Percentiles rank a stretch among this genome's conserved stretches.
Evolutionary conservation across 1,284 basidiomycete genomes (phyloP).

Genomic region (Rhizoctonia solani): DNA sequence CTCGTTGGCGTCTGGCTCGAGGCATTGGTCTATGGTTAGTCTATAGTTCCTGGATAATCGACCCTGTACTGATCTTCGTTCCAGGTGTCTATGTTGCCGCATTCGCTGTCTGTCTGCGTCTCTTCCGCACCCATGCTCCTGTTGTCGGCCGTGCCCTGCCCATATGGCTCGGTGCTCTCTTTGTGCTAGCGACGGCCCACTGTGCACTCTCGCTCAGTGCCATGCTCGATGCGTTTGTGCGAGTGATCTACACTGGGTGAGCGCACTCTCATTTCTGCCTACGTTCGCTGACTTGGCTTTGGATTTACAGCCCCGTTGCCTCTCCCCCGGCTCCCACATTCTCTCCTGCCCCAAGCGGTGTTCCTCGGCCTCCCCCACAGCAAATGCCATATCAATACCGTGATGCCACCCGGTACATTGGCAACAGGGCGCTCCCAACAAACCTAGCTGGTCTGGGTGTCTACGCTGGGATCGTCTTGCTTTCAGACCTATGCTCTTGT

Average conservation of each 20-base stretch:
- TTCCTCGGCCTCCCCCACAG: background rate
- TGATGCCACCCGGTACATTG: slow-evolving; percentile 4
- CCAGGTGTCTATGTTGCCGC: slow-evolving; percentile 22
- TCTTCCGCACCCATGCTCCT: slow-evolving; percentile 12
- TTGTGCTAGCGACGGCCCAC: slow-evolving; percentile 23
- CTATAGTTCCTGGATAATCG: background rate
- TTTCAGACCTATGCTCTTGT: slow-evolving; percentile 28
- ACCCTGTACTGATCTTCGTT: background rate
- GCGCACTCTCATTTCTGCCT: background rate
- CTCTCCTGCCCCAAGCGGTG: background rate
- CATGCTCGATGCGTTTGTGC: slow-evolving; percentile 22
- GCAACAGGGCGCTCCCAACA: slow-evolving; percentile 8
- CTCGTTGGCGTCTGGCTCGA: slow-evolving; percentile 33
- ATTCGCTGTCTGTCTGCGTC: slow-evolving; percentile 8
- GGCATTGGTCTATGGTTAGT: slow-evolving; percentile 24
- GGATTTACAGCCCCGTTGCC: no score
- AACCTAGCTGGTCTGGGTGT: slow-evolving; percentile 23
- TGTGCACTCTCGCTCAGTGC: slow-evolving; percentile 31
- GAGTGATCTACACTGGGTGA: background rate
- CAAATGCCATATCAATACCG: background rate
- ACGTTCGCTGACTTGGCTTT: no score
- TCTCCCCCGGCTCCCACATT: background rate
- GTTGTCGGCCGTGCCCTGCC: slow-evolving; percentile 22
- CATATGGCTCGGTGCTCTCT: slow-evolving; percentile 19
- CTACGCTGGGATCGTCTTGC: slow-evolving; percentile 9